Base-by-base conservation (phyloP, 805 yeast genomes). In the Teunomyces funiuensis region DNA sequence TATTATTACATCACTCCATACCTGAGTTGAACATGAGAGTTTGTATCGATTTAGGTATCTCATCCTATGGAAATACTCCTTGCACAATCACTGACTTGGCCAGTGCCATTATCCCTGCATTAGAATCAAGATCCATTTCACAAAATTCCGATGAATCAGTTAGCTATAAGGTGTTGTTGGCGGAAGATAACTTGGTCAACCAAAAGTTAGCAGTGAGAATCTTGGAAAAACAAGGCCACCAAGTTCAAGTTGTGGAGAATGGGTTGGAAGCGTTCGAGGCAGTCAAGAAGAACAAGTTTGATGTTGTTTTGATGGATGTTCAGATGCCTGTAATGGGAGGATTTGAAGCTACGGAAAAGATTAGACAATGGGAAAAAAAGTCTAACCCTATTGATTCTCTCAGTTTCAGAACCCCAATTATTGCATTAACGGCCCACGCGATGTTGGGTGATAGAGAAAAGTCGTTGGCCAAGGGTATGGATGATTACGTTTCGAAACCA, bases 251-350 rank as follows among this genome's bases (percentile, higher is more conserved):
- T 36, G 96, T 87, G 5, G 91, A 85, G 58, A 88, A 88, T 61
- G 96, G 96, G 11, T 71, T 77, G 44, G 88, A 87, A 52, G 95
- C 96, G 1, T 76, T 79, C 50, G 87, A 86, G 45, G 90, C 89
- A 1, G 80, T 86, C 33, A 72, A 81, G 58, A 72, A 76, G 49
- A 77, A 75, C 46, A 72, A 75, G 36, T 88, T 82, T 58, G 96
- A 88, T 58, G 90, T 85, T 36, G 85, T 88, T 14, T 74, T 88
- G 51, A 88, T 88, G 96, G 96, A 88, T 66, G 95, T 88, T 33
- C 96, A 88, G 61, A 88, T 88, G 96, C 96, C 96, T 6, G 87
- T 86, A 11, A 88, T 88, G 93, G 95, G 96, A 20, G 96, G 96
- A 0, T 88, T 88, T 60, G 96, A 88, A 57, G 95, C 96, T 2